Evolutionary conservation across 768 basidiomycete genomes (phyloP), one percentile per base, ranked within the genome.

Genomic region (Hygrocybe coccinea): DNA sequence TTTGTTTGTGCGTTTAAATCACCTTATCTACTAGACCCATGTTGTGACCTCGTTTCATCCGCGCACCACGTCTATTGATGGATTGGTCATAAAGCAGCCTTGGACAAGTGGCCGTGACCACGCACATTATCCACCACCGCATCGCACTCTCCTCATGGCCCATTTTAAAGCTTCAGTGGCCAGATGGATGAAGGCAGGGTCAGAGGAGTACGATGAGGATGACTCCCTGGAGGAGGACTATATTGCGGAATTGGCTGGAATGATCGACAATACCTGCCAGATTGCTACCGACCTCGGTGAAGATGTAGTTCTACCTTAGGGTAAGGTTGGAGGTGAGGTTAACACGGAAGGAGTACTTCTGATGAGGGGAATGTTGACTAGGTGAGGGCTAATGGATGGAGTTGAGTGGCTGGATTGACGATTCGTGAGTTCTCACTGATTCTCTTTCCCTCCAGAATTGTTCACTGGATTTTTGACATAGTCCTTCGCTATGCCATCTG

Each of bases 11-110:
- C 37, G 29, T 12, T 38, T 43, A 38, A 54, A 41, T 44, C 17
- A 24, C 34, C 22, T 55, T 43, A 38, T 55, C 15, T 46, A 17
- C 43, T 55, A 55, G 54, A 55, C 54, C 5, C 54, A 55, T 47
- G 43, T 56, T 43, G 48, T 50, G 33, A 56, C 55, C 48, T 55
- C 54, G 33, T 55, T 55, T 37, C 46, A 55, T 55, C 54, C 46
- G 24, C 54, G 45, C 45, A 49, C 54, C 54, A 50, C 21, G 54
- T 55, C 44, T 34, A 55, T 55, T 44, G 29, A 55, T 49, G 54
- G 54, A 24, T 55, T 55, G 54, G 36, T n/a, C 22, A 49, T 55
- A 50, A 49, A 14, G 45, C 54, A 55, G 46, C 54, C 54, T 8
- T 55, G 54, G 54, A 24, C 34, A 35, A 47, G 48, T 12, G 12